Evolutionary conservation across 371 early-diverging fungal genomes (phyloP).

Genomic region (Parasitella parasitica): DNA sequence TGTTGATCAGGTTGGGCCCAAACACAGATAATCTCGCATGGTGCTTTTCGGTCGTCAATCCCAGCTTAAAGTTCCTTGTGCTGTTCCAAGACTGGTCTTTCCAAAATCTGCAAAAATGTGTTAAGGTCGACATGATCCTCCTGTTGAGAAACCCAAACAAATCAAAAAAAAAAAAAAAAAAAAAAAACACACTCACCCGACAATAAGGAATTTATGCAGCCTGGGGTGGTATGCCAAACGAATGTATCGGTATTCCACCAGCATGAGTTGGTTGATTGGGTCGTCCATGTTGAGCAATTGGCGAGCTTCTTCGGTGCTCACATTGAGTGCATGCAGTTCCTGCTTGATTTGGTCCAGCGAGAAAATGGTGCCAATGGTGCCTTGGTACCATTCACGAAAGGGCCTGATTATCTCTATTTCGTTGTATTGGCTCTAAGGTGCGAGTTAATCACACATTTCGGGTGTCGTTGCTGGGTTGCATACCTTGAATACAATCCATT

Average conservation of each 20-base stretch:
- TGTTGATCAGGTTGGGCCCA: conserved; percentile 83
- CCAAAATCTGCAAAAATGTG: conserved; percentile 58
- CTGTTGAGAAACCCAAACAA: too few relatives aligned
- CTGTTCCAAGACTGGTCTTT: conserved; percentile 71
- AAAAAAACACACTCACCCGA: too few relatives aligned
- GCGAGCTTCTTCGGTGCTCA: conserved; percentile 13
- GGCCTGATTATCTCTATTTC: conserved; percentile 60
- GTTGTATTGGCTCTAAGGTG: conserved; percentile 72
- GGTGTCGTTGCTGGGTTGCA: too few relatives aligned
- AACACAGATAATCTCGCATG: conserved; percentile 73
- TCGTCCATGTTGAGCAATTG: conserved; percentile 38
- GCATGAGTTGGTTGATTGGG: conserved; percentile 39
- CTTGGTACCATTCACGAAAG: conserved; percentile 62
- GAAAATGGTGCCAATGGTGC: conserved; percentile 72
- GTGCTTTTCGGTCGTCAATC: conserved; percentile 55
- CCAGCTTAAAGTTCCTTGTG: conserved; percentile 47
- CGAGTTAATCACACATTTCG: not conserved
- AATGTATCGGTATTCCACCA: conserved; percentile 81
- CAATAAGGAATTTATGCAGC: conserved; percentile 69
- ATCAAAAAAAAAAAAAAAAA: too few relatives aligned
- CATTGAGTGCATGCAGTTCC: conserved; percentile 32
- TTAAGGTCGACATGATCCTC: not conserved
- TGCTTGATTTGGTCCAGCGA: conserved; percentile 43
- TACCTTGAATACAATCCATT: conserved; percentile 68
- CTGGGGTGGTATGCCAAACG: conserved; percentile 83